Evolutionary conservation across 2,329 filamentous ascomycete species (phyloP).

Genomic region (Hyphodiscus sp.): DNA sequence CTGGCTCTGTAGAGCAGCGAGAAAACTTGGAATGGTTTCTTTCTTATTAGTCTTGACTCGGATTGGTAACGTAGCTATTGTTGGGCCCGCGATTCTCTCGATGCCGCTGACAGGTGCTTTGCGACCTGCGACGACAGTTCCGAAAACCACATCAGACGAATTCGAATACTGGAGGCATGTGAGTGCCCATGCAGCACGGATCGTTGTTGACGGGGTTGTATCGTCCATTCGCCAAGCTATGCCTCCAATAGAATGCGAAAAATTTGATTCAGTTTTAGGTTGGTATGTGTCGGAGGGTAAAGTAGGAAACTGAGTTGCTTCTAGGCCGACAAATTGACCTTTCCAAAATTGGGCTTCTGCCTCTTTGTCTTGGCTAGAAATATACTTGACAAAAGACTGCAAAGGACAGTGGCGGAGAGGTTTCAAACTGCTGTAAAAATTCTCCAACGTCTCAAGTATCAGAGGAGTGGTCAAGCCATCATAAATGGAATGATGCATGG

Average conservation of each 20-base stretch:
- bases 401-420: conserved; percentile 24
- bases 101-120: conserved; percentile 33
- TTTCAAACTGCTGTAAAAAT: conserved; percentile 16
- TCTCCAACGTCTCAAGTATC: conserved; percentile 25
- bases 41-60: conserved; percentile 30
- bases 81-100: conserved; percentile 36
- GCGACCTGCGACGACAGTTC: conserved; percentile 38
- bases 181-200: conserved; percentile 34
- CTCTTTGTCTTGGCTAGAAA: conserved; percentile 35
- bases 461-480: conserved; percentile 43
- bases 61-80: conserved; percentile 36
- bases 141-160: conserved; percentile 36
- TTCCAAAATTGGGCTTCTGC: conserved; percentile 41
- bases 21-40: neutral
- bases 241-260: neutral
- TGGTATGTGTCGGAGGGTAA: conserved; percentile 38
- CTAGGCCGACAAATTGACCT: conserved; percentile 36
- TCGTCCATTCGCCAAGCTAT: neutral
- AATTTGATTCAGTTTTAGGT: conserved; percentile 33
- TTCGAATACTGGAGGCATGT: conserved; percentile 34
- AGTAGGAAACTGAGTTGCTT: conserved; percentile 42
- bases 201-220: conserved; percentile 14
- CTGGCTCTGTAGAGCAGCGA: neutral
- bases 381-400: conserved; percentile 40
- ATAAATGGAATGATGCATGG: conserved; percentile 50